A percentile compares a stretch with the other conserved stretches of the same genome.
These are phyloP conservation scores for Ogataea neopini DNA, from an alignment of 805 yeast species.

Conservation along the genomic window DNA sequence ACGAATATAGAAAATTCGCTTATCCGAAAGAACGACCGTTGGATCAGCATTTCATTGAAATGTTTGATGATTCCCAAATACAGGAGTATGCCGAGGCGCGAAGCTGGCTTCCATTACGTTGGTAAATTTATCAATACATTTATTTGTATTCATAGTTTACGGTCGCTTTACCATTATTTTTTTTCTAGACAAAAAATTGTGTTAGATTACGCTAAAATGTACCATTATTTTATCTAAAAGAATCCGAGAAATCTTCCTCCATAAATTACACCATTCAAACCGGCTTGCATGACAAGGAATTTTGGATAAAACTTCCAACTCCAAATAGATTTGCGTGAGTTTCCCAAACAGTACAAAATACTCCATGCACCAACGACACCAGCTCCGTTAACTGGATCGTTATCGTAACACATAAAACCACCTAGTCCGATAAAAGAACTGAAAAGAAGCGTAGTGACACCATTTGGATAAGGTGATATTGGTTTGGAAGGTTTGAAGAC, in stretches of 20 bases:
- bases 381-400: conserved; percentile 74
- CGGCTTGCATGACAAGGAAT: conserved; percentile 55
- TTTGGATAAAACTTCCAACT: conserved; percentile 63
- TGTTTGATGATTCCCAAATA: conserved; percentile 73
- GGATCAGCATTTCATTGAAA: conserved; percentile 94
- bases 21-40: conserved; percentile 93
- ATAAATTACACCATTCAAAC: conserved; percentile 62
- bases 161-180: background rate
- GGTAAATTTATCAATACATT: conserved; percentile 42
- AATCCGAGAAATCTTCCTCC: conserved; percentile 66
- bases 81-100: conserved; percentile 50
- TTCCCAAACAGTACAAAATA: conserved; percentile 66
- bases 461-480: conserved; percentile 31
- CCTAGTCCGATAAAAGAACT: conserved; percentile 66
- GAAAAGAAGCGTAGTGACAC: conserved; percentile 43
- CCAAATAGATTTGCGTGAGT: conserved; percentile 59
- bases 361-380: conserved; percentile 86
- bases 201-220: background rate
- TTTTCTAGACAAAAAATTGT: background rate
- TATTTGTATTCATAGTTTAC: background rate
- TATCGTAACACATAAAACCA: conserved; percentile 73
- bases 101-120: conserved; percentile 65
- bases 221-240: conserved; percentile 7
- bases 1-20: conserved; percentile 92
- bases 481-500: conserved; percentile 17